Percentiles rank a stretch among this genome's conserved stretches.
phyloP scores from a whole-genome alignment of 192 early-diverging fungal species.

The Coemansia asiatica region DNA sequence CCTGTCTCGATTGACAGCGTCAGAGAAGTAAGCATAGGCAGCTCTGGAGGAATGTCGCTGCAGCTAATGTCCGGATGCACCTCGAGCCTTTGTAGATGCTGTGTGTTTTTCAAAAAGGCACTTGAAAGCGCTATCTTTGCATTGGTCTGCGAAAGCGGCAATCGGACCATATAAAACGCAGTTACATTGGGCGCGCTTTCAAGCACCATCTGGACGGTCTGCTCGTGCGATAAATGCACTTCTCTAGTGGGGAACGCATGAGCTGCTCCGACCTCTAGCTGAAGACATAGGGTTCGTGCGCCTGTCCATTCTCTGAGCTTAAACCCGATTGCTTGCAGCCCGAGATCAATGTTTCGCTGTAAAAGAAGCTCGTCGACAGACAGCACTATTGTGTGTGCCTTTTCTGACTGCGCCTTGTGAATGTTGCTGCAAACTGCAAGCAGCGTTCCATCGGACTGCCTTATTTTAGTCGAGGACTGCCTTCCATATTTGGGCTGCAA shows the following conservation, averaged over 20 bases:
- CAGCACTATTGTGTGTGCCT: slow-evolving; percentile 28
- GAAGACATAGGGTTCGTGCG: slow-evolving; percentile 21
- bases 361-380: slow-evolving; percentile 18
- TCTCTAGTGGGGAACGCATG: neutral
- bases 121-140: slow-evolving; percentile 15
- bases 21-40: slow-evolving; percentile 28
- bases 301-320: slow-evolving; percentile 16
- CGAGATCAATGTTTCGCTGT: slow-evolving; percentile 12
- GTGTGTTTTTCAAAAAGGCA: slow-evolving; percentile 16
- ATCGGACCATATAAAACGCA: slow-evolving; percentile 16
- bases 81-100: slow-evolving; percentile 24
- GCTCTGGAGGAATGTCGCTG: slow-evolving; percentile 8
- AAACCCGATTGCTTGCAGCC: slow-evolving; percentile 12
- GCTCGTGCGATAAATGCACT: slow-evolving; percentile 8
- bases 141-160: neutral
- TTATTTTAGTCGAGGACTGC: slow-evolving; percentile 5
- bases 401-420: neutral
- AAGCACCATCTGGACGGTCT: slow-evolving; percentile 16
- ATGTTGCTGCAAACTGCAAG: slow-evolving; percentile 22
- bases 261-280: slow-evolving; percentile 18
- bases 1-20: slow-evolving; percentile 15
- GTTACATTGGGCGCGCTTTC: slow-evolving; percentile 24
- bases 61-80: slow-evolving; percentile 25
- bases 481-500: neutral
- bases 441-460: slow-evolving; percentile 20